phyloP scores from a whole-genome alignment of 768 basidiomycete species.

The Infundibulicybe gibba region DNA sequence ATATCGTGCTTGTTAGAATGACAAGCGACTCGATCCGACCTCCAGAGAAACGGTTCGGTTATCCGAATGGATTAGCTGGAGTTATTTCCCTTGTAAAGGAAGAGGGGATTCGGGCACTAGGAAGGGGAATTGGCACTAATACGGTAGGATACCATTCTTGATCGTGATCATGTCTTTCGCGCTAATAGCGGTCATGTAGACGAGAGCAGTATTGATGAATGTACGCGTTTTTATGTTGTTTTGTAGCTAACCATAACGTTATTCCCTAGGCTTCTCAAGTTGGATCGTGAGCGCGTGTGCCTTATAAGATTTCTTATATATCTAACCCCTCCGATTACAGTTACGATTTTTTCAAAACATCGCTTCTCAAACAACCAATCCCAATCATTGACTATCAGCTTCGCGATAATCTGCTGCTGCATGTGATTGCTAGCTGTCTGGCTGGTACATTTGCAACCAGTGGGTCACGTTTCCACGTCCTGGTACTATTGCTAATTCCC shows the following conservation, averaged over 20 bases:
- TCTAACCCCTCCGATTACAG: constrained; percentile 27
- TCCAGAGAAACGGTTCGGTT: constrained; percentile 70
- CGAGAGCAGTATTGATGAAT: constrained; percentile 72
- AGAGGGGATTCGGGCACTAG: constrained; percentile 69
- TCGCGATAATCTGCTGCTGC: constrained; percentile 62
- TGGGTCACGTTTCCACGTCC: constrained; percentile 26
- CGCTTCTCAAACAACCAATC: constrained; percentile 46
- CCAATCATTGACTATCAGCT: constrained; percentile 60
- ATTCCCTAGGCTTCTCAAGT: constrained; percentile 67
- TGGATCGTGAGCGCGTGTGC: constrained; percentile 59
- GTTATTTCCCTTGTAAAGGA: constrained; percentile 58
- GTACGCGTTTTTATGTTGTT: constrained; percentile 34
- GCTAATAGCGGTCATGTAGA: constrained; percentile 25
- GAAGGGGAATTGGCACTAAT: constrained; percentile 77
- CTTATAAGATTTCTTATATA: not conserved
- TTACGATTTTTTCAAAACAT: constrained; percentile 74
- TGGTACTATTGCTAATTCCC: not conserved
- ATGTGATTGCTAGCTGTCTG: constrained; percentile 60
- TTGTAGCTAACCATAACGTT: constrained; percentile 3
- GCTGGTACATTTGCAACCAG: constrained; percentile 80
- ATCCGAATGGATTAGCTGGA: constrained; percentile 76
- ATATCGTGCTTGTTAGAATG: constrained; percentile 81
- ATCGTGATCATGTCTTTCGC: constrained; percentile 6
- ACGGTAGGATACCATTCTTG: constrained; percentile 38
- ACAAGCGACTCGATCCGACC: constrained; percentile 80